Evolutionary conservation across 805 yeast genomes (phyloP).

Genomic region (Candida insectorum): DNA sequence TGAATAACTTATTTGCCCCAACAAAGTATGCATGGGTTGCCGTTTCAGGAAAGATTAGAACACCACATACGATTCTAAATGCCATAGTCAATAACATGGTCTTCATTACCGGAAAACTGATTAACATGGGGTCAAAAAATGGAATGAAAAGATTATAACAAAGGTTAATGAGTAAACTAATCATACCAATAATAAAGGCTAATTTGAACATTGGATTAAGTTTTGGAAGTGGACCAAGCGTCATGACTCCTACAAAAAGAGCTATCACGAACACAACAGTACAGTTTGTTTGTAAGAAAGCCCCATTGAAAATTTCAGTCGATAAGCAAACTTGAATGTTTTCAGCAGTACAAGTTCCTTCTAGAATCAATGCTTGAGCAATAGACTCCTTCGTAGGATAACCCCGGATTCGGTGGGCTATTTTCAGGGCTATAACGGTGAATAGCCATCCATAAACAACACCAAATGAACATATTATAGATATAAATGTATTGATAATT

Average conservation of each 20-base stretch:
- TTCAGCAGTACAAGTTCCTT: constrained; percentile 23
- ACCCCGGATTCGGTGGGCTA: constrained; percentile 21
- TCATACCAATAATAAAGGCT: constrained; percentile 20
- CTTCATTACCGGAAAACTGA: constrained; percentile 18
- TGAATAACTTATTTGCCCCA: constrained; percentile 15
- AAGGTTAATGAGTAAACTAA: constrained; percentile 17
- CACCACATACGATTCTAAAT: constrained; percentile 15
- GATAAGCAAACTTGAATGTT: constrained; percentile 17
- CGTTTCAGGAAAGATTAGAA: constrained; percentile 26
- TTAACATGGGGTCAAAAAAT: constrained; percentile 18
- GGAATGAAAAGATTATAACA: constrained; percentile 28
- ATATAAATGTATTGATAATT: constrained; percentile 13
- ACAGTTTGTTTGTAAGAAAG: constrained; percentile 20
- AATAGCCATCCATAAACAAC: constrained; percentile 21
- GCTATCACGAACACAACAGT: constrained; percentile 22
- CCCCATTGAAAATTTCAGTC: constrained; percentile 21
- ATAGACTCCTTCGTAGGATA: constrained; percentile 19
- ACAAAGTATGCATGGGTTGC: constrained; percentile 18
- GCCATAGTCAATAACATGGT: constrained; percentile 24
- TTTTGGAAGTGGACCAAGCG: constrained; percentile 19
- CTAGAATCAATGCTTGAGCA: constrained; percentile 15
- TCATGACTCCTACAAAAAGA: constrained; percentile 18
- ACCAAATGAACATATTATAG: constrained; percentile 16
- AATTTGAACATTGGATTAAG: constrained; percentile 16
- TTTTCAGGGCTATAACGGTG: constrained; percentile 21